Percentiles rank a stretch among this genome's conserved stretches.
phyloP scores from a whole-genome alignment of 805 yeast species.

The Lachancea meyersii region DNA sequence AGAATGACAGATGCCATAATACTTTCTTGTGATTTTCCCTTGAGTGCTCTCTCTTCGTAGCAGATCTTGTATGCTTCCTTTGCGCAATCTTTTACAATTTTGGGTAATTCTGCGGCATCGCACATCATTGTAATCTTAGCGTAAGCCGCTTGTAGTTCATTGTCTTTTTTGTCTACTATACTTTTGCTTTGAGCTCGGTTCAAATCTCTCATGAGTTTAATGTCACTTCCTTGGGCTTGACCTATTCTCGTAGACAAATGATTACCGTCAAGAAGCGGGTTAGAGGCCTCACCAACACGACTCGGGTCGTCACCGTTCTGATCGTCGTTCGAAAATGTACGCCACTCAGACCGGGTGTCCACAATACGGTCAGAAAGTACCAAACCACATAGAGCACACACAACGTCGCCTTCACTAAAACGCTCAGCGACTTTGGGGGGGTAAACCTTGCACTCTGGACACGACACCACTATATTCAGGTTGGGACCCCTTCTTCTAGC shows the following conservation, averaged over 20 bases:
- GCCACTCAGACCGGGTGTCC: conserved; percentile 96
- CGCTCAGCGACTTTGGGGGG: conserved; percentile 95
- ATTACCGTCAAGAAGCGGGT: conserved; percentile 84
- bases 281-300: conserved; percentile 98
- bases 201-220: conserved; percentile 81
- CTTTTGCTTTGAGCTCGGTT: conserved; percentile 85
- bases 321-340: conserved; percentile 95
- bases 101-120: conserved; percentile 91
- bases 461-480: conserved; percentile 79
- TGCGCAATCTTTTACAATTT: conserved; percentile 94
- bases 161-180: conserved; percentile 80
- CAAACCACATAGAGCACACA: conserved; percentile 95
- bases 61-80: conserved; percentile 92
- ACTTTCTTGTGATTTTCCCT: conserved; percentile 88
- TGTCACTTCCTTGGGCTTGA: conserved; percentile 78
- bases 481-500: conserved; percentile 55
- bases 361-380: conserved; percentile 88
- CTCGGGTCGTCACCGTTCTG: conserved; percentile 97
- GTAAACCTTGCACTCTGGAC: conserved; percentile 93
- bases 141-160: conserved; percentile 81
- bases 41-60: conserved; percentile 74
- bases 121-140: conserved; percentile 91
- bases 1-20: conserved; percentile 96
- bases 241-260: conserved; percentile 91
- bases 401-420: conserved; percentile 95